These are phyloP conservation scores for Aspergillus ellipticus DNA, from an alignment of 495 filamentous ascomycete species.

Conservation along the genomic window DNA sequence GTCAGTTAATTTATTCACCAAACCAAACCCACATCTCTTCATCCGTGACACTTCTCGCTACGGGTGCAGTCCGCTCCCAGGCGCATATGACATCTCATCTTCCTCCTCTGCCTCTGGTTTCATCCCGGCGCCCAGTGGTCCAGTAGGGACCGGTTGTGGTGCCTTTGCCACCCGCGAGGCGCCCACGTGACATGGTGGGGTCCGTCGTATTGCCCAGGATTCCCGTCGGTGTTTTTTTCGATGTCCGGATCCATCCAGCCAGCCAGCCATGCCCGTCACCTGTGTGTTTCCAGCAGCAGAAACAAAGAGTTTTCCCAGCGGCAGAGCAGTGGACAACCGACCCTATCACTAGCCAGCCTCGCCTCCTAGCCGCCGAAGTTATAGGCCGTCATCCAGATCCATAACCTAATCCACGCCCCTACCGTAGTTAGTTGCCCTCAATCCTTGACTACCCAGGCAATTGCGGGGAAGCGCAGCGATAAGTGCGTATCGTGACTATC, in stretches of 20 bases:
- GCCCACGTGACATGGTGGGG: slow-evolving; percentile 13
- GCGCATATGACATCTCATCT: neutral
- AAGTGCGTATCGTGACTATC: neutral
- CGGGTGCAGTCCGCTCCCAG: neutral
- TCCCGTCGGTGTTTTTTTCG: neutral
- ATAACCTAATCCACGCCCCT: too few species aligned
- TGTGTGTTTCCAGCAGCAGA: too few species aligned
- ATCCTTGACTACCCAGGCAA: neutral
- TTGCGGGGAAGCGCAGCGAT: slow-evolving; percentile 10
- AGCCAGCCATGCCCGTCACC: too few species aligned
- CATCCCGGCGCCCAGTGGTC: neutral
- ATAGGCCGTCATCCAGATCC: too few species aligned
- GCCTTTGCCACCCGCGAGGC: neutral
- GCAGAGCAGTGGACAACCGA: too few species aligned
- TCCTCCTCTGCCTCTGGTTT: neutral
- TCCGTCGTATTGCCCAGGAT: neutral
- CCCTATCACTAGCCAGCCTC: too few species aligned
- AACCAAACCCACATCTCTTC: neutral
- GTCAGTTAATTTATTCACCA: too few species aligned
- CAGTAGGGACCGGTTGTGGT: neutral
- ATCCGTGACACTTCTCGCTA: neutral
- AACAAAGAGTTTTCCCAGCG: too few species aligned
- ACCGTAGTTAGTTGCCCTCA: neutral
- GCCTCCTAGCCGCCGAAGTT: too few species aligned
- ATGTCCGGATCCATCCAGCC: neutral